Conservation (phyloP, 2,329 filamentous ascomycete genomes). For the Clarireedia monteithiana region DNA sequence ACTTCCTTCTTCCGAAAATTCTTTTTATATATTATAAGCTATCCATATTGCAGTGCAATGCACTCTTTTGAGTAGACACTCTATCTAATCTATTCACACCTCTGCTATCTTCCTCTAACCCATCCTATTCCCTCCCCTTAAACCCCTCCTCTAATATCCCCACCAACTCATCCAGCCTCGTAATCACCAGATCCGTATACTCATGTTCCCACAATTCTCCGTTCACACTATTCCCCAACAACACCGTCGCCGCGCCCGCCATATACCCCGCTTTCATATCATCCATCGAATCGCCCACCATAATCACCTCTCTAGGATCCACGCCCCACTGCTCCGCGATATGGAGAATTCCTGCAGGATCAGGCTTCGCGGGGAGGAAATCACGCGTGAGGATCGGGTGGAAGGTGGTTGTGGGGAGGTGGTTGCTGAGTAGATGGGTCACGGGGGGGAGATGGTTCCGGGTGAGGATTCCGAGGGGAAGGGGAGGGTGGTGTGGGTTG, state of each 20-base stretch:
- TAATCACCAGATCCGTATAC: slow-evolving; percentile 69
- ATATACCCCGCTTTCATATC: slow-evolving; percentile 82
- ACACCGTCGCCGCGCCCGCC: slow-evolving; percentile 84
- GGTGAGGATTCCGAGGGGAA: slow-evolving; percentile 84
- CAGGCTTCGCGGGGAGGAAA: slow-evolving; percentile 74
- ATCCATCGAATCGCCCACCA: slow-evolving; percentile 69
- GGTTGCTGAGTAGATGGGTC: slow-evolving; percentile 64
- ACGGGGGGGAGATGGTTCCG: slow-evolving; percentile 86
- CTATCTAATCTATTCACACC: neutral
- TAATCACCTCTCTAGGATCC: slow-evolving; percentile 23
- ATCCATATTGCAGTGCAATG: too few species aligned
- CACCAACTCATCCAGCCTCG: slow-evolving; percentile 67
- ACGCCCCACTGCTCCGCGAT: slow-evolving; percentile 69
- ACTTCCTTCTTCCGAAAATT: slow-evolving; percentile 4
- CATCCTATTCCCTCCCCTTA: slow-evolving; percentile 36
- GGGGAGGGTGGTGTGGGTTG: slow-evolving; percentile 26
- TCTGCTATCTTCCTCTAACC: slow-evolving; percentile 12
- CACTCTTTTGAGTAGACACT: too few species aligned
- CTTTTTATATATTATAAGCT: too few species aligned
- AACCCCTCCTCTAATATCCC: slow-evolving; percentile 69
- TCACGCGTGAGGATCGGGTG: slow-evolving; percentile 77
- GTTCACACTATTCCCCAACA: slow-evolving; percentile 82
- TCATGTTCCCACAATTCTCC: slow-evolving; percentile 58
- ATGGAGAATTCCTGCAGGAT: slow-evolving; percentile 79
- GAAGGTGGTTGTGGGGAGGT: slow-evolving; percentile 62